A percentile compares a stretch with the other conserved stretches of the same genome.
phyloP scores from a whole-genome alignment of 2,329 filamentous ascomycete species.

The Nothophaeocryptopus gaeumannii region DNA sequence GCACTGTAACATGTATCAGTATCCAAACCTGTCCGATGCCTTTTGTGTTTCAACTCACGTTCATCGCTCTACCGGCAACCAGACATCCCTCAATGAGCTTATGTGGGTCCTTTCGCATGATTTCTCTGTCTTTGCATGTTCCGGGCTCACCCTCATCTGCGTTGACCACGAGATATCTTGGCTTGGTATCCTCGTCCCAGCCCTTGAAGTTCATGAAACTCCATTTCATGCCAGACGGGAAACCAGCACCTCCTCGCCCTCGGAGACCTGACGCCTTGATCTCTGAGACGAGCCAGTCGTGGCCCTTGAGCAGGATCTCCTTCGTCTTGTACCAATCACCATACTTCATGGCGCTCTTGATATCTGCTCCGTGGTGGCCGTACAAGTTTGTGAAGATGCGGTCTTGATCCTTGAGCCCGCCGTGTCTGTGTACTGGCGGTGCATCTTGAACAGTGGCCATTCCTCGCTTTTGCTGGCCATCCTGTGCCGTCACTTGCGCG shows the following conservation, averaged over 20 bases:
- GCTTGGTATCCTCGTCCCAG: slow-evolving; percentile 97
- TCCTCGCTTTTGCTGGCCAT: slow-evolving; percentile 58
- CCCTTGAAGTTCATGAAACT: slow-evolving; percentile 98
- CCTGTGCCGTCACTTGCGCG: slow-evolving; percentile 29
- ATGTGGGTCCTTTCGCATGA: slow-evolving; percentile 99
- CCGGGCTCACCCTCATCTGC: slow-evolving; percentile 98
- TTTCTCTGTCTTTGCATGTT: slow-evolving; percentile 99
- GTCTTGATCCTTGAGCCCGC: slow-evolving; percentile 91
- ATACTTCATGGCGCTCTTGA: slow-evolving; percentile 95
- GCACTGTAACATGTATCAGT: slow-evolving; percentile 47
- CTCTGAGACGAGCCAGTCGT: slow-evolving; percentile 98
- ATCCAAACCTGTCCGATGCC: not conserved
- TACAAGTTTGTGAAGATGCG: slow-evolving; percentile 99
- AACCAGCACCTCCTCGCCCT: slow-evolving; percentile 94
- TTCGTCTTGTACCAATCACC: slow-evolving; percentile 99
- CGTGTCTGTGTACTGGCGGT: slow-evolving; percentile 65
- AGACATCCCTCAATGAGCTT: slow-evolving; percentile 98
- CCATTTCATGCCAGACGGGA: slow-evolving; percentile 98
- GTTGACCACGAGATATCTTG: slow-evolving; percentile 95
- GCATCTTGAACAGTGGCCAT: slow-evolving; percentile 60
- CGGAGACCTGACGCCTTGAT: slow-evolving; percentile 94
- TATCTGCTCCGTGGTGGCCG: slow-evolving; percentile 82
- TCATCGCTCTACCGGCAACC: slow-evolving; percentile 95
- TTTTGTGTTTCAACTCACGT: slow-evolving; percentile 44
- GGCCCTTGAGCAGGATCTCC: slow-evolving; percentile 93